phyloP scores from a whole-genome alignment of 768 basidiomycete genomes.

The Hirschioporus abietinus region DNA sequence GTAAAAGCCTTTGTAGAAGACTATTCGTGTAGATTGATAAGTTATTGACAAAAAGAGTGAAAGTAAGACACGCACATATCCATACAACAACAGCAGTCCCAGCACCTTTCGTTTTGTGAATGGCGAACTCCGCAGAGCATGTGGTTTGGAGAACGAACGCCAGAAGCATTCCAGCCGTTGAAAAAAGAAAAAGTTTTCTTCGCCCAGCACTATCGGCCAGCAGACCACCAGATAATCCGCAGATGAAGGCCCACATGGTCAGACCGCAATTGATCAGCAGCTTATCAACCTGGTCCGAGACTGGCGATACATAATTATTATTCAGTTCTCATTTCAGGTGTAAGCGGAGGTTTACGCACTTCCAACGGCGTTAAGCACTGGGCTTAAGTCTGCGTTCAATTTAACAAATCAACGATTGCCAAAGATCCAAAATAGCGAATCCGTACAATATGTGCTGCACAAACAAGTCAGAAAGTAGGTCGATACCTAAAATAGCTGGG shows the following conservation, averaged over 20 bases:
- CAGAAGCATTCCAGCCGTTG: conserved; percentile 22
- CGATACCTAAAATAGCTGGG: neutral
- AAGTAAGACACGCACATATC: conserved; percentile 26
- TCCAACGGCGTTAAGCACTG: conserved; percentile 20
- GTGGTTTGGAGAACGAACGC: conserved; percentile 49
- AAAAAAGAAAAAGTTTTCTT: conserved; percentile 17
- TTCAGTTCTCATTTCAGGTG: neutral
- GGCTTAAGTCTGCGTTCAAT: conserved; percentile 13
- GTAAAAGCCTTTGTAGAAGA: conserved; percentile 14
- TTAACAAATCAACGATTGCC: neutral
- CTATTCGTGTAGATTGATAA: conserved; percentile 18
- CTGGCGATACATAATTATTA: neutral
- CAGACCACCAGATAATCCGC: conserved; percentile 23
- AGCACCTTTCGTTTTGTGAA: conserved; percentile 25
- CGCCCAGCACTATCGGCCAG: conserved; percentile 25
- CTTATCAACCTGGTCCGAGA: conserved; percentile 6
- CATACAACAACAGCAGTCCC: conserved; percentile 23
- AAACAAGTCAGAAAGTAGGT: conserved; percentile 6
- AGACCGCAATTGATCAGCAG: conserved; percentile 9
- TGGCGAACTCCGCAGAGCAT: conserved; percentile 52
- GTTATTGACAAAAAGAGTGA: conserved; percentile 22
- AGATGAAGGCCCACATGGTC: conserved; percentile 24
- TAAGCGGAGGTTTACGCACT: conserved; percentile 27
- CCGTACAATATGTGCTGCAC: conserved; percentile 11
- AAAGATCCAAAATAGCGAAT: neutral